Evolutionary conservation across 2,329 filamentous ascomycete species (phyloP).

Genomic region (Zymoseptoria pseudotritici): DNA sequence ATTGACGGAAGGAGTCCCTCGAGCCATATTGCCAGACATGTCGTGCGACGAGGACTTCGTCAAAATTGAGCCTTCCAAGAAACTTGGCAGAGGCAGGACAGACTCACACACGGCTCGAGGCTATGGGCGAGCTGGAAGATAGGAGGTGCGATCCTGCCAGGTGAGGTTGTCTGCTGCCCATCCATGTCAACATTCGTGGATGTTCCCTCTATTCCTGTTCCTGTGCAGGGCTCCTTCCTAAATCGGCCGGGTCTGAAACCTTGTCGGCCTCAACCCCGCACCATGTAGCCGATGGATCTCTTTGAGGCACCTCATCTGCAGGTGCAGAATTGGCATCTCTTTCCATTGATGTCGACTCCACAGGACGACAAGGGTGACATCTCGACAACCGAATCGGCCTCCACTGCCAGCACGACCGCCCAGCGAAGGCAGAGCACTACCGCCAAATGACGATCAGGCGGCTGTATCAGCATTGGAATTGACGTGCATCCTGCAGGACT

Average conservation of each 20-base stretch:
- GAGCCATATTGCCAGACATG: too few species aligned
- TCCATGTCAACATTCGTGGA: background rate
- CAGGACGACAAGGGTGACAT: too few species aligned
- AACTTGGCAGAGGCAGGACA: too few species aligned
- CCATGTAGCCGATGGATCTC: background rate
- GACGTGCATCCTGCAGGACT: slow-evolving; percentile 16
- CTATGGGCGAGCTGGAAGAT: too few species aligned
- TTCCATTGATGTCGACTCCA: too few species aligned
- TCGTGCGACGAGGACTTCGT: too few species aligned
- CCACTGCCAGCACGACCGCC: background rate
- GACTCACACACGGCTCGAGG: too few species aligned
- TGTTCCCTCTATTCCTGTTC: background rate
- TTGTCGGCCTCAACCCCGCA: too few species aligned
- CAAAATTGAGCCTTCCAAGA: too few species aligned
- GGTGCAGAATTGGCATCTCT: too few species aligned
- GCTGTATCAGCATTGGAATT: slow-evolving; percentile 18
- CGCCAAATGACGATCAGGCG: slow-evolving; percentile 13
- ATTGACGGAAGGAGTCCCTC: too few species aligned
- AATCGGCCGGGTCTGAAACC: background rate
- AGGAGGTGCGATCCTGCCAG: background rate
- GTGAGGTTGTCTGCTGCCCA: background rate
- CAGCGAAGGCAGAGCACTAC: background rate
- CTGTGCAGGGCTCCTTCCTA: background rate
- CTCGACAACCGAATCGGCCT: background rate
- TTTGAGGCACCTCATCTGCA: too few species aligned